Conservation (phyloP, 495 filamentous ascomycete genomes). For the Oidiodendron maius region DNA sequence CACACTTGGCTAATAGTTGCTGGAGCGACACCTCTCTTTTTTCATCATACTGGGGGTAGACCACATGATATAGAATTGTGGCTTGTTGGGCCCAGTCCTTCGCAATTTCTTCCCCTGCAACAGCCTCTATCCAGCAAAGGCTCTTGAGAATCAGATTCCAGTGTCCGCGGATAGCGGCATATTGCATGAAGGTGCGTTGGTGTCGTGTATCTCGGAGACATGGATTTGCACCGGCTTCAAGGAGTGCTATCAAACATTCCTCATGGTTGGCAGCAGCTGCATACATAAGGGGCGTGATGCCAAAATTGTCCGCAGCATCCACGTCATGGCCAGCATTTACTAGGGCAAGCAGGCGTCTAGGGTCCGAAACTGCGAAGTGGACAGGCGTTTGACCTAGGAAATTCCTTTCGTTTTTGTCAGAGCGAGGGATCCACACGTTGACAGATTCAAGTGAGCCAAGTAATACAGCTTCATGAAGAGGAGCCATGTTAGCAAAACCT, state of each 20-base stretch:
- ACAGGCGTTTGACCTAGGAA: conserved; percentile 13
- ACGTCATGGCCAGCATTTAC: conserved; percentile 11
- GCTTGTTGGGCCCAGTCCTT: too few relatives aligned
- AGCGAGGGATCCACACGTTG: too few relatives aligned
- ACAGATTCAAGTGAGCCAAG: too few relatives aligned
- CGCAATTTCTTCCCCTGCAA: too few relatives aligned
- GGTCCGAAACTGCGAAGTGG: conserved; percentile 8
- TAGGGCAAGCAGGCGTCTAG: background rate
- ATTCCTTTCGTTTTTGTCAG: conserved; percentile 13
- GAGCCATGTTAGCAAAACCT: too few relatives aligned
- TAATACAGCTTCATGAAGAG: too few relatives aligned
- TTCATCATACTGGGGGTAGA: conserved; percentile 7
- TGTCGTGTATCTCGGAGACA: conserved; percentile 3
- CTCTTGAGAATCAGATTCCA: too few relatives aligned
- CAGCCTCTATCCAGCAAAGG: too few relatives aligned
- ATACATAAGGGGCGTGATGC: conserved; percentile 22
- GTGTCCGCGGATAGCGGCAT: too few relatives aligned
- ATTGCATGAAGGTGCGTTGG: conserved; percentile 3
- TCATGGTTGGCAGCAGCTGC: conserved; percentile 20
- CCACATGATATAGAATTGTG: too few relatives aligned
- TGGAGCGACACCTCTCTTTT: conserved; percentile 7
- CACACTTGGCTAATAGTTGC: conserved; percentile 8
- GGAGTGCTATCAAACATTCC: conserved; percentile 8
- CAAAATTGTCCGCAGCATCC: conserved; percentile 11
- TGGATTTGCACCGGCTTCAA: conserved; percentile 1